phyloP scores from a whole-genome alignment of 2,329 filamentous ascomycete genomes.

The Colletotrichum agaves region DNA sequence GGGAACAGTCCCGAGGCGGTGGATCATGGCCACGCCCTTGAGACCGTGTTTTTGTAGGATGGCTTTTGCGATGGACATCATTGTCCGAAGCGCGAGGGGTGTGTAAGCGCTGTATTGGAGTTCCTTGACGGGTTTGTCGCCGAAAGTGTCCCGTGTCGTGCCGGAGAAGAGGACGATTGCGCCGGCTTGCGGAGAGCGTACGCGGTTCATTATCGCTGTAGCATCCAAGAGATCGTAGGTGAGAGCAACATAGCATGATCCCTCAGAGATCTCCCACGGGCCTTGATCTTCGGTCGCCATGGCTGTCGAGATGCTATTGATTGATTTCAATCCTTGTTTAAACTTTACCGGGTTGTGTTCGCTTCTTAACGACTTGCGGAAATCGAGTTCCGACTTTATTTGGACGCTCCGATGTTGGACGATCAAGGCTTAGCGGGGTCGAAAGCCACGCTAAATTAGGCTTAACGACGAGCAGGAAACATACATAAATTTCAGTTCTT shows the following conservation, averaged over 20 bases:
- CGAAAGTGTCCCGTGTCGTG: constrained; percentile 82
- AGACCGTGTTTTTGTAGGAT: constrained; percentile 72
- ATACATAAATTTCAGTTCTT: no score
- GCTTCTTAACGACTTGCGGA: no score
- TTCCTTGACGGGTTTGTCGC: constrained; percentile 75
- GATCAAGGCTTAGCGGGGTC: constrained; percentile 3
- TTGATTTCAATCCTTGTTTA: no score
- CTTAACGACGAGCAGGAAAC: no score
- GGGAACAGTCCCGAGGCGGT: constrained; percentile 86
- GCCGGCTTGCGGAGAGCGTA: constrained; percentile 78
- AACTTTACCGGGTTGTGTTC: no score
- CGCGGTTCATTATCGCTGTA: constrained; percentile 68
- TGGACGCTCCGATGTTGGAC: not conserved
- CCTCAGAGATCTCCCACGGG: constrained; percentile 56
- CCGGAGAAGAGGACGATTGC: constrained; percentile 83
- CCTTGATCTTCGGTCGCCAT: constrained; percentile 32
- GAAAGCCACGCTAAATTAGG: not conserved
- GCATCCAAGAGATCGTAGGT: constrained; percentile 71
- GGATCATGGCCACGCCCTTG: constrained; percentile 80
- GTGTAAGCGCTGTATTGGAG: constrained; percentile 81
- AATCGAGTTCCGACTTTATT: not conserved
- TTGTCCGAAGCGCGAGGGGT: constrained; percentile 74
- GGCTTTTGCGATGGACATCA: constrained; percentile 70
- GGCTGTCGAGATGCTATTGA: not conserved
- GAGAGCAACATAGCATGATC: constrained; percentile 73